phyloP scores from a whole-genome alignment of 2,329 filamentous ascomycete genomes.

The Clarireedia hainanense region DNA sequence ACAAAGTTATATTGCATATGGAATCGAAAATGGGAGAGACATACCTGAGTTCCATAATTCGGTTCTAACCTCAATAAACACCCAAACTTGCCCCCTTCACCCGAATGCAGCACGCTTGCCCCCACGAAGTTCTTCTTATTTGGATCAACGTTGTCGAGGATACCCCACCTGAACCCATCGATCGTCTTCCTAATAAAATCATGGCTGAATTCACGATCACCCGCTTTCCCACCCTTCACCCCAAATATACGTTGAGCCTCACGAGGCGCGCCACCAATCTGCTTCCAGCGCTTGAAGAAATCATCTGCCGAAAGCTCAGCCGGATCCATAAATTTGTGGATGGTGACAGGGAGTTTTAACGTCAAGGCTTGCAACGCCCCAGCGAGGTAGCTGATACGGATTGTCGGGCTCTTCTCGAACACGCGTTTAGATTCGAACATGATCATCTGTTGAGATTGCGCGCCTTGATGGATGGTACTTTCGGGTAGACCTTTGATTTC shows the following conservation, averaged over 20 bases:
- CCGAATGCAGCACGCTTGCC: constrained; percentile 76
- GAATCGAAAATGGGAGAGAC: constrained; percentile 26
- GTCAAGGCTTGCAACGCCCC: constrained; percentile 90
- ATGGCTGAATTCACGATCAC: constrained; percentile 58
- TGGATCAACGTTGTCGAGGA: constrained; percentile 79
- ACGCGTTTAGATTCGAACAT: constrained; percentile 84
- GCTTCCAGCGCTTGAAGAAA: constrained; percentile 99
- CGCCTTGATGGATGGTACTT: constrained; percentile 63
- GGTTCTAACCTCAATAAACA: constrained; percentile 91
- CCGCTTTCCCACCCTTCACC: constrained; percentile 45
- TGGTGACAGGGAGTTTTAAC: constrained; percentile 75
- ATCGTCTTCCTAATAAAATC: constrained; percentile 65
- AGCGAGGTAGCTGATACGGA: constrained; percentile 88
- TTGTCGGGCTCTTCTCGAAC: constrained; percentile 79
- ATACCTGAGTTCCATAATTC: constrained; percentile 84
- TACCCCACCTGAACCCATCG: constrained; percentile 81
- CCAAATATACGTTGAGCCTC: constrained; percentile 87
- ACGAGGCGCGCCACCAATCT: constrained; percentile 81
- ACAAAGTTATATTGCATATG: no score
- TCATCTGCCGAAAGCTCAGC: constrained; percentile 82
- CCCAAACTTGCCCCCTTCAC: constrained; percentile 81
- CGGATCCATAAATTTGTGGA: constrained; percentile 96
- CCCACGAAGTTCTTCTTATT: constrained; percentile 93
- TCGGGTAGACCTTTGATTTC: constrained; percentile 88
- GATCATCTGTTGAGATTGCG: constrained; percentile 85